Evolutionary conservation across 1,284 basidiomycete genomes (phyloP).

Genomic region (Leccinum pachyderme): DNA sequence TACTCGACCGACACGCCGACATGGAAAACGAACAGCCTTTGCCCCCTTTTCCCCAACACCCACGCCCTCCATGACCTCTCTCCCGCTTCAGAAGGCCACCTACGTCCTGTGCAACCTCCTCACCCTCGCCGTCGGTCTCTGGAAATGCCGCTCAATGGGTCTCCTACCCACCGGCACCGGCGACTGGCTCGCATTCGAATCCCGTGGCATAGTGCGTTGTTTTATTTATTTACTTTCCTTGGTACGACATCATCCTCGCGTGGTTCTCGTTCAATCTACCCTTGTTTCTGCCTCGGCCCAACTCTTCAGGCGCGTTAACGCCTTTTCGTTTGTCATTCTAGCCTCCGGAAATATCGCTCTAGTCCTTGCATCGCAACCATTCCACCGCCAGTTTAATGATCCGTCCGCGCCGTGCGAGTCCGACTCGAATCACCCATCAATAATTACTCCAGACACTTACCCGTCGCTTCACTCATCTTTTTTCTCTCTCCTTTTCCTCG

Average conservation of each 20-base stretch:
- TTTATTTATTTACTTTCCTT: background rate
- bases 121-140: slow-evolving; percentile 78
- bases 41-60: slow-evolving; percentile 60
- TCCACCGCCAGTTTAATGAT: background rate
- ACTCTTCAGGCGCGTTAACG: background rate
- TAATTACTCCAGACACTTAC: background rate
- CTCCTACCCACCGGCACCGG: slow-evolving; percentile 83
- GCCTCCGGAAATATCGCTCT: slow-evolving; percentile 31
- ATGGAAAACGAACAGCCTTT: slow-evolving; percentile 44
- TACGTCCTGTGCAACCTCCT: slow-evolving; percentile 71
- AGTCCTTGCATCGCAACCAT: background rate
- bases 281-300: background rate
- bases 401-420: background rate
- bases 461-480: background rate
- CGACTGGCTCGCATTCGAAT: slow-evolving; percentile 92
- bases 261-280: background rate
- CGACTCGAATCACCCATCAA: background rate
- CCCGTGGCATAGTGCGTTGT: slow-evolving; percentile 60
- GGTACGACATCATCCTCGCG: background rate
- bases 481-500: background rate
- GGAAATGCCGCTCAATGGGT: slow-evolving; percentile 91
- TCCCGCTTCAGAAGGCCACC: slow-evolving; percentile 64
- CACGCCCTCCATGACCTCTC: slow-evolving; percentile 43
- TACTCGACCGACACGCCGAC: background rate
- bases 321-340: slow-evolving; percentile 1